Conservation (phyloP, 1,284 basidiomycete species). For the Ganoderma sinense region DNA sequence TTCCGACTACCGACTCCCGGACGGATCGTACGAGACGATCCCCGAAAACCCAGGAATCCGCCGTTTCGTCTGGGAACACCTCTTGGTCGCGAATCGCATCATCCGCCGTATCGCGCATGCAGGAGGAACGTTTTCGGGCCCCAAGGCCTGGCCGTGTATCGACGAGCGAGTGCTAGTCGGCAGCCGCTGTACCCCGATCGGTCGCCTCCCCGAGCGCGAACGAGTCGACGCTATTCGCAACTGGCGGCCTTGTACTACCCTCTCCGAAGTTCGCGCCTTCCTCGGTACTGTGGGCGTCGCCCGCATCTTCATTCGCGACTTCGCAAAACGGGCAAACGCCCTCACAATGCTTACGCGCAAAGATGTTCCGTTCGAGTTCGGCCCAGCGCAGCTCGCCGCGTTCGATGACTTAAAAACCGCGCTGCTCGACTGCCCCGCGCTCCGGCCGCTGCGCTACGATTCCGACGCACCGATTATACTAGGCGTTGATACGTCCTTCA, state of each 20-base stretch:
- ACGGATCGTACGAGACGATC: conserved; percentile 35
- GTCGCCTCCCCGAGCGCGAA: neutral
- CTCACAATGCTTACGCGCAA: conserved; percentile 30
- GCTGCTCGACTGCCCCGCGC: too few species aligned
- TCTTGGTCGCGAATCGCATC: too few species aligned
- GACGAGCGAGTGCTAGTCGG: neutral
- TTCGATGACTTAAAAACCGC: too few species aligned
- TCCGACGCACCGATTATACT: neutral
- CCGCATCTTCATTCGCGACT: conserved; percentile 32
- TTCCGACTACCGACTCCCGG: conserved; percentile 31
- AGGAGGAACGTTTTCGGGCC: too few species aligned
- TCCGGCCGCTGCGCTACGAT: neutral
- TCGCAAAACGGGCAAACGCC: conserved; percentile 6
- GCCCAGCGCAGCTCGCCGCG: too few species aligned
- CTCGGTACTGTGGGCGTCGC: conserved; percentile 32
- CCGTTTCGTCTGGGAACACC: too few species aligned
- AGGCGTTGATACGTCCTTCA: neutral
- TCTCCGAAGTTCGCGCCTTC: too few species aligned
- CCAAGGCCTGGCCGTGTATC: too few species aligned
- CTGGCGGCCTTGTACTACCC: conserved; percentile 30
- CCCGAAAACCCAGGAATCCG: conserved; percentile 41
- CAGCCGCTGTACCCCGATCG: neutral
- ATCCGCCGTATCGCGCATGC: too few species aligned
- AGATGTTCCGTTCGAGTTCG: conserved; percentile 28
- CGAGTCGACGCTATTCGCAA: conserved; percentile 16